Conservation (phyloP, 805 yeast genomes). For the Yarrowia phangngaensis region DNA sequence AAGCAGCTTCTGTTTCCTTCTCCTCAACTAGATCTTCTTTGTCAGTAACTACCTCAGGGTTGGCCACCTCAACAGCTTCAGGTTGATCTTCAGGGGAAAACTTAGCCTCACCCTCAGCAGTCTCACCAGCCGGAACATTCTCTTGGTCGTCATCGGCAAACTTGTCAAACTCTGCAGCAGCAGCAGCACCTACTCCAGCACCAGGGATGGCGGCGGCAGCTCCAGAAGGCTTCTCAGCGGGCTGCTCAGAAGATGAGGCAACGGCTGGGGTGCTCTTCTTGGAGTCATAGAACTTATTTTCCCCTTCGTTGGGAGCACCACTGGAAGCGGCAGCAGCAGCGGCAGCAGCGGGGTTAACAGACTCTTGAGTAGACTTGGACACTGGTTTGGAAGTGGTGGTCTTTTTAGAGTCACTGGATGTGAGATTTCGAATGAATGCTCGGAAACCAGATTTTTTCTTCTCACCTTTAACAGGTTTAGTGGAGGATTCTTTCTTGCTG, state of each 20-base stretch:
- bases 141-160: conserved; percentile 11
- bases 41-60: conserved; percentile 14
- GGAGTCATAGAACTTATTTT: conserved; percentile 22
- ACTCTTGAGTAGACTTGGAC: no score
- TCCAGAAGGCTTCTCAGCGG: conserved; percentile 7
- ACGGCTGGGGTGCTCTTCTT: conserved; percentile 14
- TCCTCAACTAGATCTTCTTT: conserved; percentile 4
- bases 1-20: conserved; percentile 5
- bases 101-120: conserved; percentile 10
- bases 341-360: conserved; percentile 12
- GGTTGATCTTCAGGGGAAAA: conserved; percentile 12
- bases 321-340: conserved; percentile 12
- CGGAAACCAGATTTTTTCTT: conserved; percentile 25
- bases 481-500: neutral
- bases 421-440: conserved; percentile 16
- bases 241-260: neutral
- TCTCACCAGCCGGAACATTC: conserved; percentile 11
- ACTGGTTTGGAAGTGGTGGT: neutral
- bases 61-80: conserved; percentile 12
- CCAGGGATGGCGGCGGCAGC: conserved; percentile 20
- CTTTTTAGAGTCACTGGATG: neutral
- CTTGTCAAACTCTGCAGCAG: conserved; percentile 20
- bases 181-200: conserved; percentile 23
- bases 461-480: conserved; percentile 14
- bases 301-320: no score